Base-by-base conservation (phyloP, 495 filamentous ascomycete species). In the Schizothecium vesticola region DNA sequence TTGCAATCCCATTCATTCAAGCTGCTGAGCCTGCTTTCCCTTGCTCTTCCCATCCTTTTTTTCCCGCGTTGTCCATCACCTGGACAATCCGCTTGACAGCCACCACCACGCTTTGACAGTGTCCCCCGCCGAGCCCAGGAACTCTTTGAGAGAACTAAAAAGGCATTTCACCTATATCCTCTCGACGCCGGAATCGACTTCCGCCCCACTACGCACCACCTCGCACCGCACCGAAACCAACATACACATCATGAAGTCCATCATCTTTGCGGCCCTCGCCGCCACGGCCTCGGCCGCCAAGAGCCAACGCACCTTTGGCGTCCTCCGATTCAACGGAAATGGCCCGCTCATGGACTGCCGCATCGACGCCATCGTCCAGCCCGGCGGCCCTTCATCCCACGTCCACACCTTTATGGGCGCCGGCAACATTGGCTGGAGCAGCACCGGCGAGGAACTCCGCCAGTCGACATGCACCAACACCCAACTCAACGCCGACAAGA, bases 341-440 rank as follows among this genome's bases (percentile, higher is more conserved):
- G 76, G 77, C n/a, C 80, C 81, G 56, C 75, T 90, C 71, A 83
- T 84, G 56, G 78, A 81, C 58, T 87, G 86, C 71, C 83, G 87
- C 64, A 82, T 85, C 33, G 90, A 93, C 67, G 89, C 90, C 57
- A 83, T 92, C 63, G 79, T 90, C 68, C 80, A 75, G 68, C 90
- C 90, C 25, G 88, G 88, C 24, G 68, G 55, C 1, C 73, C 84
- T 4, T 83, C 88, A 3, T 76, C 76, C 65, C 90, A 93, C 78
- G 85, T 89, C 33, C 90, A 93, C 74, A 85, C 84, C 63, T 85
- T 92, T 67, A 83, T 87, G 77, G 90, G 90, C 25, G 89, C 88
- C 66, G 91, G 85, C 78, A 89, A 85, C 65, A 93, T 93, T 72
- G 83, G 85, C 66, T 81, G 90, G 72, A 82, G 76, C 58, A 88